phyloP scores from a whole-genome alignment of 2,329 filamentous ascomycete genomes.

The Trichoderma harzianum region DNA sequence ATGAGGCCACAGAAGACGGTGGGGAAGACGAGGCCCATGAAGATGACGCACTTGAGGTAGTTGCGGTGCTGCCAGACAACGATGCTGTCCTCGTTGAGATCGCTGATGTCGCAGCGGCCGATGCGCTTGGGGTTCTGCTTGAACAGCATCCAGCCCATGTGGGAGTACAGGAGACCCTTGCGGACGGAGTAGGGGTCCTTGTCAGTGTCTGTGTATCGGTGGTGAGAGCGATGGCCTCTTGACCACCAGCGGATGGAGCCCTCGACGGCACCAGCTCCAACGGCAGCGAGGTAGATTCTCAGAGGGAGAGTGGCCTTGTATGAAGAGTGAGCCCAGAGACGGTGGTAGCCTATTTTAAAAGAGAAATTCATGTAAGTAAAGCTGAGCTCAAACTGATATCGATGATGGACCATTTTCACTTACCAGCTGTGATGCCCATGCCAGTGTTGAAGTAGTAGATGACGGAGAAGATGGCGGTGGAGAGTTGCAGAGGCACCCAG shows the following conservation, averaged over 20 bases:
- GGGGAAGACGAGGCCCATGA: conserved; percentile 75
- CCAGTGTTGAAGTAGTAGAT: conserved; percentile 82
- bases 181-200: conserved; percentile 90
- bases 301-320: conserved; percentile 76
- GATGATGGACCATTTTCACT: conserved; percentile 27
- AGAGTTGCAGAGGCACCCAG: conserved; percentile 70
- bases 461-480: conserved; percentile 71
- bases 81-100: conserved; percentile 80
- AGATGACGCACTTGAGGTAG: conserved; percentile 75
- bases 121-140: conserved; percentile 90
- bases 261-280: conserved; percentile 79
- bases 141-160: conserved; percentile 86
- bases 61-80: conserved; percentile 86
- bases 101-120: conserved; percentile 82
- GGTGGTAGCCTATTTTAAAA: conserved; percentile 43
- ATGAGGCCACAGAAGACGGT: conserved; percentile 70
- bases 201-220: conserved; percentile 88
- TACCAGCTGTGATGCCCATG: conserved; percentile 75
- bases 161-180: conserved; percentile 78
- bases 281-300: conserved; percentile 76
- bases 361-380: not conserved
- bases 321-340: conserved; percentile 81
- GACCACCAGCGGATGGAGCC: conserved; percentile 90
- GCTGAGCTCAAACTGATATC: not conserved
- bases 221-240: conserved; percentile 80